Evolutionary conservation across 257 asterid genomes (phyloP), one percentile per base, ranked within the genome.

Genomic region (Mentha longifolia): DNA sequence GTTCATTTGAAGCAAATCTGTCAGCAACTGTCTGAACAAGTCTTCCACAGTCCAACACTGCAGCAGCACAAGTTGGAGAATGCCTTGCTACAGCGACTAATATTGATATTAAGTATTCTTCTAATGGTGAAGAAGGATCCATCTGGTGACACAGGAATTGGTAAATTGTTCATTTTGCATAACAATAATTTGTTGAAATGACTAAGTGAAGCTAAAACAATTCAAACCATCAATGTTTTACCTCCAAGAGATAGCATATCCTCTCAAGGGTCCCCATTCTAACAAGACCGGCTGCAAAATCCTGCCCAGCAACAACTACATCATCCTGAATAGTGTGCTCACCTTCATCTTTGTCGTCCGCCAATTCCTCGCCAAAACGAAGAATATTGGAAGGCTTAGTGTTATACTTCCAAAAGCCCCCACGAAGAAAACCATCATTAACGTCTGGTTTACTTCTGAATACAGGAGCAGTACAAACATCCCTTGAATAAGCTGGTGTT

Each of bases 331-430:
- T 95, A 56, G 99, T 89, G 59, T 49, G 85, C 73, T 85, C 97
- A 50, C 76, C 86, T 82, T 84, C 97, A 73, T 78, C 60, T 66
- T 78, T 72, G 33, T 85, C 84, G 69, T 65, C 82, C 65, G 61
- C 65, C 57, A 74, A 62, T 68, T 79, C 90, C 70, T 63, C 82
- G 25, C 63, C 75, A 42, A 70, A 78, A 74, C 57, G 73, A 78
- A 83, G 61, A 67, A 92, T 81, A 79, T 89, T 95, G 61, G 95
- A 83, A 65, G 96, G 91, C 68, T 92, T 95, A 25, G 94, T 71
- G 73, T 81, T 95, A 80, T 92, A 95, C 92, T 95, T 95, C 99
- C 99, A 95, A 80, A 88, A 92, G 69, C 99, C 97, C 78, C 99
- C 99, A 52, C 84, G 86, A 70, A 95, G 89, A 80, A 92, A 95